Base-by-base conservation (phyloP, 345 rosid species). In the Pistacia vera region DNA sequence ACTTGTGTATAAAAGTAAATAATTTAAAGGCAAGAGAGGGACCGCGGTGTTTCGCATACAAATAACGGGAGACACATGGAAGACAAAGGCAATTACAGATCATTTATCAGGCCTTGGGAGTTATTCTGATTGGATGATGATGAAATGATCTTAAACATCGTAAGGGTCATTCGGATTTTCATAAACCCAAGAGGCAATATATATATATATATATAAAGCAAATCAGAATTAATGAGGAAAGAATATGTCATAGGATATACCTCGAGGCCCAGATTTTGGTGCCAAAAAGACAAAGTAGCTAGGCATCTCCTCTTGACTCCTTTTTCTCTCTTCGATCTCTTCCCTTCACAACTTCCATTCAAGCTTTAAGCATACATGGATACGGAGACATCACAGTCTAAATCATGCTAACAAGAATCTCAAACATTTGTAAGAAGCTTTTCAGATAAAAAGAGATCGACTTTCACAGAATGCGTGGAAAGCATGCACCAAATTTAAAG, bases 241-340 rank as follows among this genome's bases (percentile, higher is more conserved):
- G 87, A 82, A 88, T 88, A 85, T 85, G 80, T 70, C 79, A 67
- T 0, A 61, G 87, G 85, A 85, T 86, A 86, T 82, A 70, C 90
- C 80, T 54, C 2, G 2, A 66, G 83, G 77, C 68, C 77, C 63
- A 38, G 49, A 41, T 41, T 41, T 41, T 6, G 46, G 46, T 41
- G 38, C 51, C 49, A 68, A 80, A 81, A 68, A 59, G 46, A 41
- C 46, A 41, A 41, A 41, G 46, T 41, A 5, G 46, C 8, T n/a
- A 57, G 60, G 90, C 88, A 83, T 80, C 84, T 77, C 66, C 6
- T 76, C 64, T 22, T 6, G 4, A 30, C 78, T 76, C 46, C 38
- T 52, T 63, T 71, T 59, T 54, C 48, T 64, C 59, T 35, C 22
- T 44, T 55, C 51, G 57, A 17, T 14, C 46, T 35, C 51, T 20